These are phyloP conservation scores for Suhomyces panamericanus DNA, from an alignment of 1,139 yeast genomes.

Conservation along the genomic window DNA sequence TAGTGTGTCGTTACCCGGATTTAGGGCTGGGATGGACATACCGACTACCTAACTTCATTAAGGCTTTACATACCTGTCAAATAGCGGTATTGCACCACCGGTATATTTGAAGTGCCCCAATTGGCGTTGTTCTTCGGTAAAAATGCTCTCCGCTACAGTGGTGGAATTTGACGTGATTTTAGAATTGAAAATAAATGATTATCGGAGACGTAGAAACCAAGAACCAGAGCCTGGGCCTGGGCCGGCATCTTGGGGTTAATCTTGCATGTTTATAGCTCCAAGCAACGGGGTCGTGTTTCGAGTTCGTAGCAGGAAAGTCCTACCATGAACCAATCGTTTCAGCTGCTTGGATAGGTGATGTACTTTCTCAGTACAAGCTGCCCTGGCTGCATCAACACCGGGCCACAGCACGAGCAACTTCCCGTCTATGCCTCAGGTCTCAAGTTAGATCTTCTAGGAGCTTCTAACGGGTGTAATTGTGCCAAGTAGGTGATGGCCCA, in stretches of 20 bases:
- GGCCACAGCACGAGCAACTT: too few relatives aligned
- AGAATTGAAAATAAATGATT: conserved; percentile 4
- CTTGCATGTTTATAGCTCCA: too few relatives aligned
- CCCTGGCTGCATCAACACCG: too few relatives aligned
- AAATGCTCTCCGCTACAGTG: background rate
- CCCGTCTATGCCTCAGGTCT: conserved; percentile 59
- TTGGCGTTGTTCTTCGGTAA: background rate
- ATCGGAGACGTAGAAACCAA: background rate
- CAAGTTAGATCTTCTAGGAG: conserved; percentile 75
- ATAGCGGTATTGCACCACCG: too few relatives aligned
- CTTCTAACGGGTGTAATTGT: conserved; percentile 79
- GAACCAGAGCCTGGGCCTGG: background rate
- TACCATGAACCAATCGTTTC: too few relatives aligned
- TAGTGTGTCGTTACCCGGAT: conserved; percentile 14
- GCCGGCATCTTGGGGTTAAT: background rate
- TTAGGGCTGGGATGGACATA: background rate
- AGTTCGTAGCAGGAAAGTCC: too few relatives aligned
- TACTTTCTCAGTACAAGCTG: too few relatives aligned
- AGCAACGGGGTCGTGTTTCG: too few relatives aligned
- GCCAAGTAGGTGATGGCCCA: conserved; percentile 90
- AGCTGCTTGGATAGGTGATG: too few relatives aligned
- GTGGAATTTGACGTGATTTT: background rate
- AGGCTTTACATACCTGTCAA: too few relatives aligned
- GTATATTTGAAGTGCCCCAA: too few relatives aligned
- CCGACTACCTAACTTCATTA: too few relatives aligned